Evolutionary conservation across 306 rosid species (phyloP), one percentile per base, ranked within the genome.

Genomic region (Parietaria judaica): DNA sequence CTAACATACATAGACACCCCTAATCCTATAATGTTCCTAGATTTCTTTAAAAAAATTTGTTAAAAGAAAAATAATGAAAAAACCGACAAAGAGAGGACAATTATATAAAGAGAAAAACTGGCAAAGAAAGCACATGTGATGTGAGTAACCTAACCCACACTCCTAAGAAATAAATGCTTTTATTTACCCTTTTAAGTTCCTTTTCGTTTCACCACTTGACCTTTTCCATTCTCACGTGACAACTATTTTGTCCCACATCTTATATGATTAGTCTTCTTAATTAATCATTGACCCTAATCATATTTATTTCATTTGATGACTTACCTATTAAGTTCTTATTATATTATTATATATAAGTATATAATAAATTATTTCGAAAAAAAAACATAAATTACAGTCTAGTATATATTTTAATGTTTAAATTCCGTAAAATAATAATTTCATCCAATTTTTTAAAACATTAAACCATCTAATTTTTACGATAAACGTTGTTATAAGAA

Each of bases 91-190:
- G 43, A 55, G 37, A 36, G 61, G 61, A 38, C 61, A 57, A 57
- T 37, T 6, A 61, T 23, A 8, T 5, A 61, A 46, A 46, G 35
- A 10, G 16, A 61, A 13, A n/a, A 45, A 12, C 12, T 51, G 35
- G 36, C 37, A 64, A 31, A 36, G 47, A 51, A 49, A 36, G 3
- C 36, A 58, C 70, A 58, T 49, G 67, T 58, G 66, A 58, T 41
- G 7, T 41, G 7, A 41, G 52, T 66, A 56, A 50, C 38, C 60
- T 12, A 54, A 34, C 61, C 74, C 73, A 64, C 70, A 13, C 36
- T 36, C 0, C 53, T 43, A 56, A 43, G 60, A n/a, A 17, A 56
- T 23, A 73, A 51, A 66, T 14, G 70, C 46, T 0, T 36, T 10
- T 14, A 12, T 67, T 61, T 53, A 0, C 45, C 37, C 4, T 5